phyloP scores from a whole-genome alignment of 495 filamentous ascomycete species.

The Penicillium malachiteum region DNA sequence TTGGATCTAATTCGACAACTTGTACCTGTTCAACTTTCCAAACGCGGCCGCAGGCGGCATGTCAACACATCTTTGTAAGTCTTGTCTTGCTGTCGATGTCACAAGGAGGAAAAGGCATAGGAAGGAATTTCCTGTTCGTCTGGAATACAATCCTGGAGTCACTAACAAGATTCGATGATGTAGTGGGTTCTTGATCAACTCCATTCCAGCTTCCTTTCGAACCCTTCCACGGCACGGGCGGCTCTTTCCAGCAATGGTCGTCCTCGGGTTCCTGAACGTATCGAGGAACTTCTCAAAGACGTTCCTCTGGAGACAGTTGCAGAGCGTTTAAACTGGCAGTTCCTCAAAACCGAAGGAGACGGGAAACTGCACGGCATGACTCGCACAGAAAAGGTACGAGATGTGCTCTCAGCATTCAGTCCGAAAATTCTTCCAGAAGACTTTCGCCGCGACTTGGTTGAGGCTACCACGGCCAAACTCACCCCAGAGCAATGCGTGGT shows the following conservation, averaged over 20 bases:
- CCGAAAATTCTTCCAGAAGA: conserved; percentile 43
- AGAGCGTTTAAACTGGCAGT: conserved; percentile 39
- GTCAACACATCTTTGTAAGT: conserved; percentile 50
- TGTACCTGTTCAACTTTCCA: conserved; percentile 42
- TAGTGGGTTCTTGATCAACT: conserved; percentile 51
- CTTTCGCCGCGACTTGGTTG: conserved; percentile 42
- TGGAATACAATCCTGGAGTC: not conserved
- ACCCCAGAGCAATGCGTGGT: conserved; percentile 47
- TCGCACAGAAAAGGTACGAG: conserved; percentile 42
- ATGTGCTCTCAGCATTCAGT: conserved; percentile 53
- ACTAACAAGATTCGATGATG: not conserved
- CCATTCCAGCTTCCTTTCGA: conserved; percentile 32
- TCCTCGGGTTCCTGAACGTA: conserved; percentile 30
- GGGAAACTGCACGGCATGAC: conserved; percentile 30
- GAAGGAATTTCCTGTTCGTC: not conserved
- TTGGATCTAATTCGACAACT: conserved; percentile 26
- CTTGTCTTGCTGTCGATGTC: not conserved
- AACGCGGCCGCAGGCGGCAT: conserved; percentile 33
- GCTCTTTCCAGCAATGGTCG: conserved; percentile 35
- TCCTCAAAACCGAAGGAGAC: conserved; percentile 25
- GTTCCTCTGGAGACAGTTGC: conserved; percentile 37
- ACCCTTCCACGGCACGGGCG: conserved; percentile 26
- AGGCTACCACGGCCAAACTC: conserved; percentile 21
- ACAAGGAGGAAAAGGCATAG: no score
- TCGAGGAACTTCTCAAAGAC: conserved; percentile 39